Percentiles rank a stretch among this genome's conserved stretches.
Evolutionary conservation across 2,329 filamentous ascomycete genomes (phyloP).

Genomic region (Calonectria honghensis): DNA sequence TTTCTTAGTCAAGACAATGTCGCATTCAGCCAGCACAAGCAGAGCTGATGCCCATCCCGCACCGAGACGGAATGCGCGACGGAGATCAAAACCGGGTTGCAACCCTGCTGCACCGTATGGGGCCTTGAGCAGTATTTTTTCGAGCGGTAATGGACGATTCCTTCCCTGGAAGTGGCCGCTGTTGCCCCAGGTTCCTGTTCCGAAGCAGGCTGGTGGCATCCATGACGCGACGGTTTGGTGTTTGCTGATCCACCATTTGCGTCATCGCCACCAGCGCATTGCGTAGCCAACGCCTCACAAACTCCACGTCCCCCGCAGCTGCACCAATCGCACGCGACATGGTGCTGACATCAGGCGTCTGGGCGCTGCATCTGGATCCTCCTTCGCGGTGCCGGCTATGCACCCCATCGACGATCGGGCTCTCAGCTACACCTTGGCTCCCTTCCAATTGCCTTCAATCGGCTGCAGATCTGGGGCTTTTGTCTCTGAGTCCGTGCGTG

Average conservation of each 20-base stretch:
- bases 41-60: background rate
- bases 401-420: slow-evolving; percentile 22
- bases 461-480: background rate
- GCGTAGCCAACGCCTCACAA: slow-evolving; percentile 7
- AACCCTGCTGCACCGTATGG: background rate
- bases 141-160: background rate
- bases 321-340: background rate
- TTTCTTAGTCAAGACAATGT: background rate
- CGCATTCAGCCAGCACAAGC: background rate
- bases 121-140: background rate
- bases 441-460: slow-evolving; percentile 8
- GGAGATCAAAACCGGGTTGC: slow-evolving; percentile 11
- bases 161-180: background rate
- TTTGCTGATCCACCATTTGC: slow-evolving; percentile 19
- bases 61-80: background rate
- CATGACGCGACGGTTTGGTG: slow-evolving; percentile 18
- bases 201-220: slow-evolving; percentile 10
- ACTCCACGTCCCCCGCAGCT: background rate
- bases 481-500: background rate
- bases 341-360: background rate
- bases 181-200: background rate
- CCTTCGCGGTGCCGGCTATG: background rate
- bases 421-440: background rate
- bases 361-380: background rate
- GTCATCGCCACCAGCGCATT: slow-evolving; percentile 13